Percentiles rank a stretch among this genome's conserved stretches.
Conservation (phyloP, 371 early-diverging fungal species). For the Nematocida ausubeli region DNA sequence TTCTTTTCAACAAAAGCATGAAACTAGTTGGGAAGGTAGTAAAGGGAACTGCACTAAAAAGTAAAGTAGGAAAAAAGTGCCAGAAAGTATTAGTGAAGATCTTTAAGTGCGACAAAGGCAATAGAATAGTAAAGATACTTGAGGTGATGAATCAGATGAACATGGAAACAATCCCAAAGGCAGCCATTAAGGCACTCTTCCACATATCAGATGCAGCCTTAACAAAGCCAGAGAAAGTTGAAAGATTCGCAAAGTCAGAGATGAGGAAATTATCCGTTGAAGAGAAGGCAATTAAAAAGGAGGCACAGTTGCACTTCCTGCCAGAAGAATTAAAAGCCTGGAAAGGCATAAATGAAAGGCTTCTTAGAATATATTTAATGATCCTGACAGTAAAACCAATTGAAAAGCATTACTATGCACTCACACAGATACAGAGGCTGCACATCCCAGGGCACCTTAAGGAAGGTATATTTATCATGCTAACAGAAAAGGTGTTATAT, state of each 20-base stretch:
- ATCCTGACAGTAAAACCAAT: conserved; percentile 13
- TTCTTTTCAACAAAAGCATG: conserved; percentile 55
- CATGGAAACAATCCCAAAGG: conserved; percentile 26
- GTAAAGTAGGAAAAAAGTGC: conserved; percentile 41
- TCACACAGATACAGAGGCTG: conserved; percentile 31
- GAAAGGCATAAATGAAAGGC: conserved; percentile 52
- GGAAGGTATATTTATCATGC: conserved; percentile 31
- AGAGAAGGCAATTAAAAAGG: conserved; percentile 54
- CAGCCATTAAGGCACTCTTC: conserved; percentile 21
- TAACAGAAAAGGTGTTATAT: conserved; percentile 8
- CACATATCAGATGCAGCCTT: conserved; percentile 13
- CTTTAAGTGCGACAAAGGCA: conserved; percentile 53
- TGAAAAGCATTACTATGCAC: conserved; percentile 23
- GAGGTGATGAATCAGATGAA: conserved; percentile 46
- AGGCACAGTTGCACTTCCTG: conserved; percentile 52
- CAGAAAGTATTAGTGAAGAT: conserved; percentile 1
- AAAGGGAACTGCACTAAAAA: conserved; percentile 37
- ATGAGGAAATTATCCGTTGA: conserved; percentile 48
- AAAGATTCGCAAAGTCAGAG: background rate
- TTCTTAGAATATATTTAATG: conserved; percentile 44
- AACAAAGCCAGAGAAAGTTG: conserved; percentile 20
- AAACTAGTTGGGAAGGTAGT: conserved; percentile 51
- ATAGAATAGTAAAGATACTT: conserved; percentile 39
- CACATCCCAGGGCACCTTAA: conserved; percentile 40
- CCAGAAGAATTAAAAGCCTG: conserved; percentile 49